Conservation (phyloP, 2,329 filamentous ascomycete species). For the Cytospora piceicola region DNA sequence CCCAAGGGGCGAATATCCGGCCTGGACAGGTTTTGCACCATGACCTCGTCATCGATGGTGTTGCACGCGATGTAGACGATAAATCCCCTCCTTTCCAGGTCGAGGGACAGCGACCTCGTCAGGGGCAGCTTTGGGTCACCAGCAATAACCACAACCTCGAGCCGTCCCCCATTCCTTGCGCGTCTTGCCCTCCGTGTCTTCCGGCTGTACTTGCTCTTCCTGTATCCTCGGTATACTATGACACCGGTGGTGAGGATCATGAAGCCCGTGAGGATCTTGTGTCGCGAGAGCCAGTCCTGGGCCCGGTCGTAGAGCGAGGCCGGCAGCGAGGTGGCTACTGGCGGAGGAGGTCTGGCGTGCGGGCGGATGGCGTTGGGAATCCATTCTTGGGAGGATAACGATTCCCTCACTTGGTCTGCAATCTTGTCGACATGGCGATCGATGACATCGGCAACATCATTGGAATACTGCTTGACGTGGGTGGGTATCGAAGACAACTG, state of each 20-base stretch:
- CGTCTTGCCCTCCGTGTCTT: conserved; percentile 76
- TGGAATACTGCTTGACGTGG: conserved; percentile 72
- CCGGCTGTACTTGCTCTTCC: conserved; percentile 59
- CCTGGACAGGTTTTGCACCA: conserved; percentile 76
- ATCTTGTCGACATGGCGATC: conserved; percentile 80
- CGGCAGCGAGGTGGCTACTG: conserved; percentile 40
- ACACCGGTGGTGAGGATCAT: conserved; percentile 73
- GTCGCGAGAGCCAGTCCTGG: conserved; percentile 71
- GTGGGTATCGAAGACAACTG: conserved; percentile 59
- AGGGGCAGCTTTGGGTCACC: conserved; percentile 86
- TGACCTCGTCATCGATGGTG: conserved; percentile 80
- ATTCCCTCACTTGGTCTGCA: conserved; percentile 71
- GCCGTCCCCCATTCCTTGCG: conserved; percentile 79
- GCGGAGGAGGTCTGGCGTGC: conserved; percentile 53
- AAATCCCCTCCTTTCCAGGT: conserved; percentile 89
- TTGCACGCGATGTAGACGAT: conserved; percentile 90
- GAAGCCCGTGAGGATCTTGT: conserved; percentile 75
- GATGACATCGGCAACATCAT: conserved; percentile 76
- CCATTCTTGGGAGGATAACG: conserved; percentile 70
- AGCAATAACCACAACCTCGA: conserved; percentile 85
- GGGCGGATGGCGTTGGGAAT: conserved; percentile 70
- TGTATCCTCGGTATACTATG: conserved; percentile 56
- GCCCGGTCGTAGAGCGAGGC: conserved; percentile 53
- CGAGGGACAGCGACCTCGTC: conserved; percentile 79
- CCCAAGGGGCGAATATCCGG: conserved; percentile 80